Conservation (phyloP, 768 basidiomycete species). For the Calocybe gangraenosa region DNA sequence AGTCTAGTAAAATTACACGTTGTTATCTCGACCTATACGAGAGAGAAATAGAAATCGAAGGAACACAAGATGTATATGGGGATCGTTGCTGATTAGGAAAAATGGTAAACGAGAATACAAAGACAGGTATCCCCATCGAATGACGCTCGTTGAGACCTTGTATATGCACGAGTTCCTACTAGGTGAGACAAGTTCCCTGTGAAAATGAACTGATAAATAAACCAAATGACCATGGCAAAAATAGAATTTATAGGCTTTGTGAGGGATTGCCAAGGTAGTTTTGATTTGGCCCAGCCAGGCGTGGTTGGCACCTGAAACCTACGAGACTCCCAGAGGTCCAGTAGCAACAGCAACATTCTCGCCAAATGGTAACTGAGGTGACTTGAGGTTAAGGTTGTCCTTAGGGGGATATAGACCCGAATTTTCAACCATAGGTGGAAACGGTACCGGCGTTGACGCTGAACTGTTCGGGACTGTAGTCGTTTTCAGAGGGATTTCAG, state of each 20-base stretch:
- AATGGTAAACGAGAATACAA: conserved; percentile 8
- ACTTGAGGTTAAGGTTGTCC: conserved; percentile 46
- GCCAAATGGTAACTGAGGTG: conserved; percentile 56
- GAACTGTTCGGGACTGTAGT: conserved; percentile 34
- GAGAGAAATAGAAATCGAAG: conserved; percentile 31
- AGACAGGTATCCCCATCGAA: conserved; percentile 14
- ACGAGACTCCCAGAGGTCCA: conserved; percentile 37
- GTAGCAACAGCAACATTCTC: conserved; percentile 58
- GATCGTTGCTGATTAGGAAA: conserved; percentile 9
- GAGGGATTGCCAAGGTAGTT: conserved; percentile 9
- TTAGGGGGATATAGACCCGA: conserved; percentile 36
- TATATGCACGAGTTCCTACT: conserved; percentile 5
- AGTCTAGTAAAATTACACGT: conserved; percentile 34
- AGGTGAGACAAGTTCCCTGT: conserved; percentile 19
- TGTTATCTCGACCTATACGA: conserved; percentile 30
- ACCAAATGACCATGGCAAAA: conserved; percentile 32
- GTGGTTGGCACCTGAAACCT: conserved; percentile 12
- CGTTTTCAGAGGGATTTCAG: conserved; percentile 34
- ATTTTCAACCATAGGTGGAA: conserved; percentile 28
- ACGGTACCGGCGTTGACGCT: conserved; percentile 24
- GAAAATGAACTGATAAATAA: conserved; percentile 41
- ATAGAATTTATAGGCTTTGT: conserved; percentile 17
- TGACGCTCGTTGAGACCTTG: conserved; percentile 13
- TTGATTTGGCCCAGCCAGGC: conserved; percentile 9
- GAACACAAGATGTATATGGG: conserved; percentile 21